Conservation (phyloP, 2,329 filamentous ascomycete species). For the Trichophyton rubrum region DNA sequence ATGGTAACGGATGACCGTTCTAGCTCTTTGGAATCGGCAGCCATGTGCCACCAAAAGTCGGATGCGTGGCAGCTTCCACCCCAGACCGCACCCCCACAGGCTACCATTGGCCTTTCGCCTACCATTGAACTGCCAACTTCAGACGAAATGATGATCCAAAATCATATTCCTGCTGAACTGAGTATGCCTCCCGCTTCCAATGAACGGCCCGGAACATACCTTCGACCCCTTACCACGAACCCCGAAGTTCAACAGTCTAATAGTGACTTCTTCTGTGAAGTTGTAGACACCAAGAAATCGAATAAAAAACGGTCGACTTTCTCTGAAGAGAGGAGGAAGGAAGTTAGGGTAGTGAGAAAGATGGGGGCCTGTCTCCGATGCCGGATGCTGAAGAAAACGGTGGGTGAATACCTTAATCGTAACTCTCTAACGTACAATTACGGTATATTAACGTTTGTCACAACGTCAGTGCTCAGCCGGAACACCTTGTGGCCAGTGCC, state of each 20-base stretch:
- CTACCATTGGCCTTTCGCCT: conserved; percentile 18
- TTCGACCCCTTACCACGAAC: conserved; percentile 34
- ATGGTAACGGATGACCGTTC: conserved; percentile 29
- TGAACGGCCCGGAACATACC: conserved; percentile 18
- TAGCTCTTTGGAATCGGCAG: conserved; percentile 23
- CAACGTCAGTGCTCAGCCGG: conserved; percentile 41
- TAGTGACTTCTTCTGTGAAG: conserved; percentile 26
- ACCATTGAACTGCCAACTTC: neutral
- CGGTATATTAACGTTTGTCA: conserved; percentile 1
- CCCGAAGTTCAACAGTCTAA: conserved; percentile 22
- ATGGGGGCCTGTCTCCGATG: conserved; percentile 50
- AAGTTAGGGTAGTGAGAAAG: conserved; percentile 49
- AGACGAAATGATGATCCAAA: neutral
- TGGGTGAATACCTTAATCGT: conserved; percentile 15
- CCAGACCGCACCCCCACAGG: neutral
- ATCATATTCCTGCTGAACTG: neutral
- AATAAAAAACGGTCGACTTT: conserved; percentile 44
- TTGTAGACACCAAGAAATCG: conserved; percentile 21
- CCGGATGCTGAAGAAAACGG: conserved; percentile 52
- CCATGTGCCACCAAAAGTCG: conserved; percentile 18
- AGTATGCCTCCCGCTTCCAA: neutral
- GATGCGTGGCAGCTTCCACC: neutral
- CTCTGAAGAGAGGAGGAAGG: conserved; percentile 42
- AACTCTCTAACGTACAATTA: neutral
- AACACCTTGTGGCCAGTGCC: conserved; percentile 47